These are phyloP conservation scores for Chaetomiaceae sp. DNA, from an alignment of 2,329 filamentous ascomycete genomes.

Conservation along the genomic window DNA sequence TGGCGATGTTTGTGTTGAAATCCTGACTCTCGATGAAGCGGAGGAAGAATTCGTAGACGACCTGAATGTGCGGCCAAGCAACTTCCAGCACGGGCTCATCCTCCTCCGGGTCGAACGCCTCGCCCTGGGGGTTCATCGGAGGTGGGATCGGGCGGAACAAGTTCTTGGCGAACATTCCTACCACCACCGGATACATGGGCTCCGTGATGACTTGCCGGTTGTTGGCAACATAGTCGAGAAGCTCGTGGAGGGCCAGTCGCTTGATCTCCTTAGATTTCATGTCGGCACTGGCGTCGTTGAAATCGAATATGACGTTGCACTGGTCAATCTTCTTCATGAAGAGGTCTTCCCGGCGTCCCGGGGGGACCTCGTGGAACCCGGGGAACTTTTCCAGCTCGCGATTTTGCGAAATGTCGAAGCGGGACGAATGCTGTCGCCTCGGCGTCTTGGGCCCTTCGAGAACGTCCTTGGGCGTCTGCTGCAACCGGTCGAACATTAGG, in stretches of 20 bases:
- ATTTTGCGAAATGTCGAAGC: constrained; percentile 96
- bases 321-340: constrained; percentile 99
- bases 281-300: constrained; percentile 94
- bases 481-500: constrained; percentile 77
- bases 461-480: constrained; percentile 92
- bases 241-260: constrained; percentile 86
- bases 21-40: constrained; percentile 99
- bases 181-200: constrained; percentile 96
- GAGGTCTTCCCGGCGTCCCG: constrained; percentile 87
- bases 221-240: constrained; percentile 97
- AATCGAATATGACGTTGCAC: constrained; percentile 99
- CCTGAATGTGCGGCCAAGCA: constrained; percentile 98
- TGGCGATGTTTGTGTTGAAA: constrained; percentile 99
- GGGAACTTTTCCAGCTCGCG: constrained; percentile 95
- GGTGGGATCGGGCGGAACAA: constrained; percentile 94
- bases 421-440: constrained; percentile 92
- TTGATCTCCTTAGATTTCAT: constrained; percentile 99
- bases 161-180: constrained; percentile 99
- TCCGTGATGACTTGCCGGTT: constrained; percentile 98
- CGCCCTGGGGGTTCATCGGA: constrained; percentile 94
- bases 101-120: constrained; percentile 97
- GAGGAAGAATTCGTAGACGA: constrained; percentile 98
- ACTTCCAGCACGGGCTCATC: constrained; percentile 97
- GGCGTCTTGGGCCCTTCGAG: constrained; percentile 92
- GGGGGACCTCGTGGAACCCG: constrained; percentile 94